Base-by-base conservation (phyloP, 192 early-diverging fungal species). In the Podila verticillata region DNA sequence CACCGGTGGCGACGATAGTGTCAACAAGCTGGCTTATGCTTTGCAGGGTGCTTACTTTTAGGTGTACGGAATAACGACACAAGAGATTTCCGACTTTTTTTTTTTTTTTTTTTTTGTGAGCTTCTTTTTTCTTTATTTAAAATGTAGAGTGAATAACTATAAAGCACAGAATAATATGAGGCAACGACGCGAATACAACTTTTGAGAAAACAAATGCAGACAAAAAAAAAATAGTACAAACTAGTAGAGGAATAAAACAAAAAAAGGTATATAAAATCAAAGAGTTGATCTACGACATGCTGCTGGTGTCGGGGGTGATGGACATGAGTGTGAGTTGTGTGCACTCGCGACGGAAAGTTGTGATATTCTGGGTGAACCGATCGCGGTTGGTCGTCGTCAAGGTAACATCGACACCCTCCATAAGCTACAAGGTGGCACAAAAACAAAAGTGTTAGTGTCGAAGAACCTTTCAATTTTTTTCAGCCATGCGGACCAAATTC, bases 301-400 rank as follows among this genome's bases (percentile, higher is more conserved):
- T 82, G 28, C 26, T 63, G n/a, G 64, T 66, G 13, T 75, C 71
- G 7, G 44, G 9, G 6, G 31, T 61, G 22, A 63, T 60, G 6
- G 72, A 68, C 51, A 82, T 83, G 13, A 87, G 77, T 3, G 77
- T 80, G 69, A 80, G 51, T 44, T 80, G 77, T 4, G 61, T 80
- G 44, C 88, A 73, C 15, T 86, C 84, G 32, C 88, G 82, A 48
- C 81, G 79, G 56, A 91, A 88, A 1, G 74, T 66, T 20, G 78
- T 83, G 15, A 93, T 71, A 63, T 91, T 88, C 62, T 92, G 90
- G 3, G 92, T 91, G 65, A 94, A 93, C 19, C 86, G 80, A 59
- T 94, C 92, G 17, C 91, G 81, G 65, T 91, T 93, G 34, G 83
- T 75, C 19, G 80, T 62, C 22, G 73, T 67, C 12, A 91, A 44